Evolutionary conservation across 2,329 filamentous ascomycete species (phyloP).

Genomic region (Lecanicillium sp.): DNA sequence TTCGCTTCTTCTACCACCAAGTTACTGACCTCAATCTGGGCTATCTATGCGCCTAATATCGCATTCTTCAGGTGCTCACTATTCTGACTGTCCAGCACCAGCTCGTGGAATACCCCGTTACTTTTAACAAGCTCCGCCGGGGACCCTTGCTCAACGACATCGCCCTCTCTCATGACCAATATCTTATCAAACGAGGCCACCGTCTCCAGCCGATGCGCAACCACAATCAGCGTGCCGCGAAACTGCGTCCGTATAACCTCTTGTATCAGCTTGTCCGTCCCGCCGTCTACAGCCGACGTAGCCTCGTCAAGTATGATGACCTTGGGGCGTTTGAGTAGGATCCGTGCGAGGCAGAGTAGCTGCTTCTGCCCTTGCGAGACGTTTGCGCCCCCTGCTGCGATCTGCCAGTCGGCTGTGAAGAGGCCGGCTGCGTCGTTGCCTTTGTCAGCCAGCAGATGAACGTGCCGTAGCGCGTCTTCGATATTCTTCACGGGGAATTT

Average conservation of each 20-base stretch:
- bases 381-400: background rate
- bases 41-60: background rate
- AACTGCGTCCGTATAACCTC: background rate
- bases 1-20: too few species aligned
- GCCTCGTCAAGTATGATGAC: constrained; percentile 5
- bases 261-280: constrained; percentile 1
- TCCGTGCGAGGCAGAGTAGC: constrained; percentile 5
- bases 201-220: constrained; percentile 3
- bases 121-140: background rate
- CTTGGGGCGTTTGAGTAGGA: background rate
- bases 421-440: background rate
- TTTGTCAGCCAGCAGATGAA: background rate
- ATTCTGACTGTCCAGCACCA: constrained; percentile 1
- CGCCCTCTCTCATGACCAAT: background rate
- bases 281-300: constrained; percentile 4
- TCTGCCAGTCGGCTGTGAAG: constrained; percentile 1
- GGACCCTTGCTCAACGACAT: background rate
- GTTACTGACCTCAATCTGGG: background rate
- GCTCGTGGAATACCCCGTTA: background rate
- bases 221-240: constrained; percentile 1
- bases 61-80: background rate
- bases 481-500: background rate
- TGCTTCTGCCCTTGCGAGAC: constrained; percentile 2
- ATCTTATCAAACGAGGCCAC: constrained; percentile 1
- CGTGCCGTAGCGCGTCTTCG: background rate